phyloP scores from a whole-genome alignment of 2,329 filamentous ascomycete genomes.

The Sporothrix dimorphospora region DNA sequence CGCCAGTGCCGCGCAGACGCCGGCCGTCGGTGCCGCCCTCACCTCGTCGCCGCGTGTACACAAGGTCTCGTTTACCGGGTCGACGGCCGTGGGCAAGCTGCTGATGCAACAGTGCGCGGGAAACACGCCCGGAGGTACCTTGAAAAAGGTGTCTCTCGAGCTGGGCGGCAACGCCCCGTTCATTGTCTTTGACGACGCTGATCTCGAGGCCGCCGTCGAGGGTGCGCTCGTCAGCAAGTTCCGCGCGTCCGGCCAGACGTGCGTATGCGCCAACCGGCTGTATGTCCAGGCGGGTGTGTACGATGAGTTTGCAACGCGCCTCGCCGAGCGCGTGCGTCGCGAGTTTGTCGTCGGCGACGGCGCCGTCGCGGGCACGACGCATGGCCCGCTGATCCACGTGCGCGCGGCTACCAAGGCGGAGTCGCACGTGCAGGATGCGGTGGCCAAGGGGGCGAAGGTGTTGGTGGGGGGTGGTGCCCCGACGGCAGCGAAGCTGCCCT shows the following conservation, averaged over 20 bases:
- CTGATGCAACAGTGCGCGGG: conserved; percentile 88
- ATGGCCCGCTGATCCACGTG: conserved; percentile 83
- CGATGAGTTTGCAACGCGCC: conserved; percentile 69
- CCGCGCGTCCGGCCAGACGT: conserved; percentile 92
- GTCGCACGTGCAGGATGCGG: conserved; percentile 77
- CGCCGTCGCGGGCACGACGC: conserved; percentile 70
- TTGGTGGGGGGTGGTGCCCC: conserved; percentile 56
- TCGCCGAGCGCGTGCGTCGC: conserved; percentile 69
- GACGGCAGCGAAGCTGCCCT: conserved; percentile 56
- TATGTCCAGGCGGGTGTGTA: conserved; percentile 80
- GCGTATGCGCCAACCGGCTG: conserved; percentile 84
- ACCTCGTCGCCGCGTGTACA: conserved; percentile 76
- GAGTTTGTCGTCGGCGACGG: conserved; percentile 75
- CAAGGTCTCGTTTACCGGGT: conserved; percentile 95
- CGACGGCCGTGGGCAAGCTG: conserved; percentile 66
- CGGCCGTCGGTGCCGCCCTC: conserved; percentile 74
- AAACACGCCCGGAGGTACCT: conserved; percentile 48
- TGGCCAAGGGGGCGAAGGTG: conserved; percentile 74
- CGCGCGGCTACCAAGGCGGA: conserved; percentile 80
- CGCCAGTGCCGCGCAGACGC: conserved; percentile 71
- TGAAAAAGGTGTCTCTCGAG: conserved; percentile 86
- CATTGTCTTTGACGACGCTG: conserved; percentile 95
- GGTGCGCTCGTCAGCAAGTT: conserved; percentile 89
- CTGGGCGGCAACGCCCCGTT: conserved; percentile 94
- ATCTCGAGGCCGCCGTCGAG: conserved; percentile 79